Evolutionary conservation across 129 eudicot species (phyloP).

Genomic region (Tanacetum coccineum): DNA sequence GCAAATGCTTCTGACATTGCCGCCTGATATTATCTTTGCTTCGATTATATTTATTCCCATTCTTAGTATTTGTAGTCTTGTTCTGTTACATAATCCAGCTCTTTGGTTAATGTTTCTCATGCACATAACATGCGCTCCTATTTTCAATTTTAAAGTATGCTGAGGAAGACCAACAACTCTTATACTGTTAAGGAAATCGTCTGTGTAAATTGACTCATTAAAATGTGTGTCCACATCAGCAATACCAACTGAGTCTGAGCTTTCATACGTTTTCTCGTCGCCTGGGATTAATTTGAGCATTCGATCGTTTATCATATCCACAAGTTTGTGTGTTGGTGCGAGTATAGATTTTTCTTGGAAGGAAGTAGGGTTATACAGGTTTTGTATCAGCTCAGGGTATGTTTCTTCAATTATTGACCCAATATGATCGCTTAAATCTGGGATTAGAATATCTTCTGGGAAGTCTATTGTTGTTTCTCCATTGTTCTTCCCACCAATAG

Average conservation of each 20-base stretch:
- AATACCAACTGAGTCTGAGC: neutral
- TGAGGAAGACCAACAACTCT: no score
- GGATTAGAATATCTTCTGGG: neutral
- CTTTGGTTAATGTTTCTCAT: no score
- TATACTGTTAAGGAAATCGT: no score
- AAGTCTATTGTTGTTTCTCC: neutral
- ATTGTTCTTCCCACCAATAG: neutral
- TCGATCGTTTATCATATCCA: neutral
- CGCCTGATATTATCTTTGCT: neutral
- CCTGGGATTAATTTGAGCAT: neutral
- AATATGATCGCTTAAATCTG: neutral
- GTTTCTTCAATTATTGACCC: neutral
- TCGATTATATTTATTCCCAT: neutral
- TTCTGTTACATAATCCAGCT: neutral
- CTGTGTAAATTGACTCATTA: no score
- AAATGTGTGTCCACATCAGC: no score
- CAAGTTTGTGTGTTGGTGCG: neutral
- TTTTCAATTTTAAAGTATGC: no score
- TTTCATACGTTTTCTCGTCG: neutral
- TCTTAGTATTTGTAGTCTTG: neutral
- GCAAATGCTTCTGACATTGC: neutral
- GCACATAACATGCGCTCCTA: no score
- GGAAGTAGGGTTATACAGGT: neutral
- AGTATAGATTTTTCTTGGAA: neutral
- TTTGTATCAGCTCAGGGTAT: neutral